phyloP scores from a whole-genome alignment of 305 asterid genomes.

The Caryopteris hybrid region DNA sequence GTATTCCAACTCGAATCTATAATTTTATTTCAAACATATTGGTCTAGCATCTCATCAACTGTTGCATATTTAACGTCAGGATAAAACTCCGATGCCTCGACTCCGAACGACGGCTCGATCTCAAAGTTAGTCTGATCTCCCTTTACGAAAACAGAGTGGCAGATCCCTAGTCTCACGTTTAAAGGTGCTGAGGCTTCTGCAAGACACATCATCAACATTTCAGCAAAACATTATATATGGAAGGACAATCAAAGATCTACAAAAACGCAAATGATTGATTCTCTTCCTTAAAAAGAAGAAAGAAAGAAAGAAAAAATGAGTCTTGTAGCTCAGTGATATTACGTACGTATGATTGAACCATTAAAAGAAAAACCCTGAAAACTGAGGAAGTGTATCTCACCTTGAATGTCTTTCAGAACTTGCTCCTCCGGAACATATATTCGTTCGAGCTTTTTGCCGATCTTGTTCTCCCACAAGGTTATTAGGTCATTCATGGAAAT shows the following conservation, averaged over 20 bases:
- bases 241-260: neutral
- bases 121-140: conserved; percentile 54
- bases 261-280: no score
- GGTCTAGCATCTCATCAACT: conserved; percentile 44
- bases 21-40: conserved; percentile 35
- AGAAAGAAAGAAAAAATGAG: no score
- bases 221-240: neutral
- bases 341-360: neutral
- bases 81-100: conserved; percentile 50
- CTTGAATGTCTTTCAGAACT: conserved; percentile 38
- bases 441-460: conserved; percentile 42
- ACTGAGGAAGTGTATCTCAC: conserved; percentile 6
- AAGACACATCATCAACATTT: neutral
- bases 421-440: conserved; percentile 42
- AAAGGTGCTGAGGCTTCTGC: conserved; percentile 40
- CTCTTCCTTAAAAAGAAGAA: no score
- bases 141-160: conserved; percentile 41
- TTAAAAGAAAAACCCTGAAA: neutral
- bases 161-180: conserved; percentile 28
- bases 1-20: no score
- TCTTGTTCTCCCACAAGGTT: conserved; percentile 47
- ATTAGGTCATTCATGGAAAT: conserved; percentile 47
- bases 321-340: neutral
- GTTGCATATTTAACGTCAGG: conserved; percentile 45
- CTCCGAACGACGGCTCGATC: conserved; percentile 43